Conservation (phyloP, 2,329 filamentous ascomycete species). For the Trichoderma citrinoviride region DNA sequence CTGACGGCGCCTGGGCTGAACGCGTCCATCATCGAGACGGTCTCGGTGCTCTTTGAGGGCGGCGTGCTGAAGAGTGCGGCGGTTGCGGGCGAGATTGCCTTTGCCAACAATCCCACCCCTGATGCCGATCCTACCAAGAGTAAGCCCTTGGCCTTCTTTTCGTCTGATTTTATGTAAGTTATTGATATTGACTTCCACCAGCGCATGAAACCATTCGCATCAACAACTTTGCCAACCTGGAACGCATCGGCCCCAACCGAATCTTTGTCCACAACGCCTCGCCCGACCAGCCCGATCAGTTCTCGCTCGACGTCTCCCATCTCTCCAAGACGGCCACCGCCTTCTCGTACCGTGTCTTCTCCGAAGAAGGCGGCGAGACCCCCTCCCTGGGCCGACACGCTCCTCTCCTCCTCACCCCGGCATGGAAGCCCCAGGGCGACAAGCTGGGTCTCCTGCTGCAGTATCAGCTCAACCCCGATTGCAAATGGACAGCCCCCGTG, state of each 20-base stretch:
- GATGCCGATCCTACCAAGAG: conserved; percentile 43
- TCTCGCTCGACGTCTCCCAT: conserved; percentile 69
- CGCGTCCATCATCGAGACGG: conserved; percentile 84
- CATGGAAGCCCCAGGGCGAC: conserved; percentile 79
- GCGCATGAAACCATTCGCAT: conserved; percentile 70
- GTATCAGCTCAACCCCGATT: conserved; percentile 78
- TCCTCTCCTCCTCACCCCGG: conserved; percentile 69
- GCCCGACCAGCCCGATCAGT: conserved; percentile 70
- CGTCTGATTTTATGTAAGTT: no score
- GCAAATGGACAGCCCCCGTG: conserved; percentile 41
- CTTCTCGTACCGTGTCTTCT: conserved; percentile 88
- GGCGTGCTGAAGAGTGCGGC: conserved; percentile 68
- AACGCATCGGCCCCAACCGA: conserved; percentile 90
- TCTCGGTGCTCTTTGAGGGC: conserved; percentile 80
- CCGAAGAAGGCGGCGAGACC: conserved; percentile 55
- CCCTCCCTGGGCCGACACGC: conserved; percentile 53
- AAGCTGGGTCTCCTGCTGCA: conserved; percentile 84
- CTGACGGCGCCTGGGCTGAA: conserved; percentile 77
- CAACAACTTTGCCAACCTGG: conserved; percentile 82
- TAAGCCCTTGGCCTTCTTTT: conserved; percentile 35
- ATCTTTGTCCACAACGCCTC: conserved; percentile 75
- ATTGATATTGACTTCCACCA: neutral
- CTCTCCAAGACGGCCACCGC: conserved; percentile 72
- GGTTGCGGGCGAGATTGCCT: conserved; percentile 83
- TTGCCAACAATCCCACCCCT: conserved; percentile 67